A percentile compares a stretch with the other conserved stretches of the same genome.
These are phyloP conservation scores for Nakazawaea populi DNA, from an alignment of 805 yeast species.

Conservation along the genomic window DNA sequence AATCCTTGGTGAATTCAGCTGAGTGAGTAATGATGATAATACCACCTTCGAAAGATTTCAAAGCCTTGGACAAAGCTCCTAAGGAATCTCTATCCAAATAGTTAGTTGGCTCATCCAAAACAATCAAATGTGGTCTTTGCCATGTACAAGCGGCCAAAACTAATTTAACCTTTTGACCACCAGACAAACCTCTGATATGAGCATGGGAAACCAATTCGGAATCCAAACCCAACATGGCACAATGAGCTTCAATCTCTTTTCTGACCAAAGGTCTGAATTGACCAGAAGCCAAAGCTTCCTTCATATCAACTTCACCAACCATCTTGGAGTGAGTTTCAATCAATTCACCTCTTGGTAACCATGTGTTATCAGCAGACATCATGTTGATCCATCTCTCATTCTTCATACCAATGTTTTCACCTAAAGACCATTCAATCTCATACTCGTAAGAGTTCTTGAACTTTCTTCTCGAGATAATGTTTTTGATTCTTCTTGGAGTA, in stretches of 20 bases:
- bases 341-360: conserved; percentile 99
- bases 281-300: conserved; percentile 99
- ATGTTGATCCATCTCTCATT: conserved; percentile 99
- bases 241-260: conserved; percentile 99
- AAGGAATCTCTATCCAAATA: conserved; percentile 98
- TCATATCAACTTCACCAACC: conserved; percentile 99
- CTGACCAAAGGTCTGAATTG: conserved; percentile 99
- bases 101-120: conserved; percentile 99
- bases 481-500: conserved; percentile 94
- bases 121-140: conserved; percentile 99
- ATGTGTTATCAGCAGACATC: conserved; percentile 99
- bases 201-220: conserved; percentile 99
- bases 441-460: conserved; percentile 99
- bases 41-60: conserved; percentile 99
- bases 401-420: conserved; percentile 99
- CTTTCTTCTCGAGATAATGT: conserved; percentile 95
- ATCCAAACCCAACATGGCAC: conserved; percentile 97
- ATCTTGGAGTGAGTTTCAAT: conserved; percentile 96
- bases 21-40: conserved; percentile 99
- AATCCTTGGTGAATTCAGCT: conserved; percentile 99
- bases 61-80: conserved; percentile 98
- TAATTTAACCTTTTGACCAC: conserved; percentile 99
- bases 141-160: conserved; percentile 99
- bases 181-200: conserved; percentile 99
- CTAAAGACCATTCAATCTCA: conserved; percentile 95